Percentiles rank a stretch among this genome's conserved stretches.
phyloP scores from a whole-genome alignment of 495 filamentous ascomycete species.

The Cladorrhinum samala region DNA sequence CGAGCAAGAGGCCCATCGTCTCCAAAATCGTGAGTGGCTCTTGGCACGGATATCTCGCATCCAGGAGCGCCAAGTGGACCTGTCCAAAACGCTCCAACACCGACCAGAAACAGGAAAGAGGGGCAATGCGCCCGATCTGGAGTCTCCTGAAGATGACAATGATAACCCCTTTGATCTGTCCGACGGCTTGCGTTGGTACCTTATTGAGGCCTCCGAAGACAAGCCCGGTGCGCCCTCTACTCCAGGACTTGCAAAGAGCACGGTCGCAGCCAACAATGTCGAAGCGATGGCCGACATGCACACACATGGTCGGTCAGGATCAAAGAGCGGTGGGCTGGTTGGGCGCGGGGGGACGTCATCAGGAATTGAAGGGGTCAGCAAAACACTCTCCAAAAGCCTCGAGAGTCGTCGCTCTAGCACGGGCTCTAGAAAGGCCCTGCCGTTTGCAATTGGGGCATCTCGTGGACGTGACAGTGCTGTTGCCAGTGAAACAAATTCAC shows the following conservation, averaged over 20 bases:
- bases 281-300: conserved; percentile 61
- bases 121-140: conserved; percentile 26
- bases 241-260: conserved; percentile 80
- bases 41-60: conserved; percentile 88
- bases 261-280: conserved; percentile 81
- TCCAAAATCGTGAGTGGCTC: conserved; percentile 82
- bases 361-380: conserved; percentile 63
- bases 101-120: conserved; percentile 10
- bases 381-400: conserved; percentile 76
- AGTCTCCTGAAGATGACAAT: conserved; percentile 60
- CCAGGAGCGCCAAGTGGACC: conserved; percentile 88
- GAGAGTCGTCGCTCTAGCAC: conserved; percentile 86
- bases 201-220: conserved; percentile 88
- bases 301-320: conserved; percentile 45
- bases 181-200: conserved; percentile 92
- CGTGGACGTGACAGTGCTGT: conserved; percentile 37
- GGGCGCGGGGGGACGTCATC: conserved; percentile 31
- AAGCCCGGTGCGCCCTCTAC: conserved; percentile 92
- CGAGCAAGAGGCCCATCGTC: conserved; percentile 82
- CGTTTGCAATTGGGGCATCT: conserved; percentile 36
- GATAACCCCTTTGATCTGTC: conserved; percentile 98
- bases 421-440: conserved; percentile 62
- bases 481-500: conserved; percentile 46
- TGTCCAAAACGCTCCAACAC: conserved; percentile 60
- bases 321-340: conserved; percentile 43